Percentiles rank a stretch among this genome's conserved stretches.
phyloP scores from a whole-genome alignment of 768 basidiomycete species.

The Suillus lakei region DNA sequence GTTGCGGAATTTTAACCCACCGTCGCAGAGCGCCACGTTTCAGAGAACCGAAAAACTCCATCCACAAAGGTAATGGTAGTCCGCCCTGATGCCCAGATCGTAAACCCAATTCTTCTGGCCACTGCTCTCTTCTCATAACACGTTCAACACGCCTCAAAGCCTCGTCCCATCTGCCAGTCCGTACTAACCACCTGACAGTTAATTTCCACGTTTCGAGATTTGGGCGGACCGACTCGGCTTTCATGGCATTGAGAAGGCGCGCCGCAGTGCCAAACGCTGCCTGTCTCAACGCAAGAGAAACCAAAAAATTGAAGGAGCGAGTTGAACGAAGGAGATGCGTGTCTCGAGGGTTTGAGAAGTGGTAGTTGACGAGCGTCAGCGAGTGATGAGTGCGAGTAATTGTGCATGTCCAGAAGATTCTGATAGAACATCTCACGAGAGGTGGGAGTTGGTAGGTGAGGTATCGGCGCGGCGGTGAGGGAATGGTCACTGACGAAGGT shows the following conservation, averaged over 20 bases:
- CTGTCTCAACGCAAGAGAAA: constrained; percentile 54
- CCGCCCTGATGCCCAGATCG: constrained; percentile 10
- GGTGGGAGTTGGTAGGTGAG: constrained; percentile 33
- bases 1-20: constrained; percentile 15
- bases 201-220: constrained; percentile 64
- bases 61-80: constrained; percentile 57
- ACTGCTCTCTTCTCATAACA: constrained; percentile 15
- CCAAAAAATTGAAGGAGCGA: constrained; percentile 49
- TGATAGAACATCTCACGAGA: constrained; percentile 40
- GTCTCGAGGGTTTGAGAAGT: constrained; percentile 30
- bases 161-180: constrained; percentile 57
- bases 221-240: constrained; percentile 40
- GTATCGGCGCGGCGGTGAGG: constrained; percentile 7
- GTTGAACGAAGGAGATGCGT: constrained; percentile 36
- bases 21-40: constrained; percentile 40
- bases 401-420: constrained; percentile 29
- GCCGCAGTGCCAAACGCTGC: constrained; percentile 50
- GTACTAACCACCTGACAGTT: constrained; percentile 59
- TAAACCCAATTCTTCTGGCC: constrained; percentile 15
- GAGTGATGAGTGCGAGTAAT: constrained; percentile 21
- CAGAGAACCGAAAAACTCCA: constrained; percentile 59
- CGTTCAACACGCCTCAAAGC: constrained; percentile 55
- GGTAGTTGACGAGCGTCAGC: constrained; percentile 25
- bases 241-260: constrained; percentile 54
- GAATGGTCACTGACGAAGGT: constrained; percentile 11